Percentiles rank a stretch among this genome's conserved stretches.
phyloP scores from a whole-genome alignment of 805 yeast genomes.

The Saccharomycopsis sp. region DNA sequence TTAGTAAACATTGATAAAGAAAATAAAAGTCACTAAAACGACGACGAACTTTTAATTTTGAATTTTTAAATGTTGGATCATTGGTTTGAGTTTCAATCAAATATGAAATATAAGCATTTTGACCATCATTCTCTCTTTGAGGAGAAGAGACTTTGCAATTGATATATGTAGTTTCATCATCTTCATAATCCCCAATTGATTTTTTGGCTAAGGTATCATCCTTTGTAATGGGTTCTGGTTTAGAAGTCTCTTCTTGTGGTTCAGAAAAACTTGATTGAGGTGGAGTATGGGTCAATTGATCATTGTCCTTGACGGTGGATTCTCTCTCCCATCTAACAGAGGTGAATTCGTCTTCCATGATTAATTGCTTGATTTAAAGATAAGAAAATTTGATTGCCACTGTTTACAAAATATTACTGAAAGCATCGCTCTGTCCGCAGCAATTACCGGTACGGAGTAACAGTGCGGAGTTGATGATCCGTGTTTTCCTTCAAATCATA shows the following conservation, averaged over 20 bases:
- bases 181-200: background rate
- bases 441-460: no score
- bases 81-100: slow-evolving; percentile 53
- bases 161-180: slow-evolving; percentile 22
- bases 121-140: slow-evolving; percentile 60
- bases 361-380: no score
- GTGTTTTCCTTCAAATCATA: no score
- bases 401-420: no score
- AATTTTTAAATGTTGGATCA: slow-evolving; percentile 42
- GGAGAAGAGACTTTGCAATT: slow-evolving; percentile 45
- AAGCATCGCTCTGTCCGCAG: no score
- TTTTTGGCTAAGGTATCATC: background rate
- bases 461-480: no score
- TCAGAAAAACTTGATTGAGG: background rate
- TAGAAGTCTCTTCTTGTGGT: background rate
- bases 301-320: background rate
- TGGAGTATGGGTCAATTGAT: background rate
- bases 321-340: slow-evolving; percentile 16
- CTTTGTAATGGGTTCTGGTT: background rate
- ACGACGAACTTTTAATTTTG: slow-evolving; percentile 49
- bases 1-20: slow-evolving; percentile 59
- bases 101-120: slow-evolving; percentile 69
- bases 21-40: slow-evolving; percentile 83
- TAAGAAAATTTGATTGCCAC: background rate
- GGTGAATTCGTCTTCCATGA: slow-evolving; percentile 15